These are phyloP conservation scores for Kwoniella shivajii DNA, from an alignment of 1,284 basidiomycete species.

Conservation along the genomic window DNA sequence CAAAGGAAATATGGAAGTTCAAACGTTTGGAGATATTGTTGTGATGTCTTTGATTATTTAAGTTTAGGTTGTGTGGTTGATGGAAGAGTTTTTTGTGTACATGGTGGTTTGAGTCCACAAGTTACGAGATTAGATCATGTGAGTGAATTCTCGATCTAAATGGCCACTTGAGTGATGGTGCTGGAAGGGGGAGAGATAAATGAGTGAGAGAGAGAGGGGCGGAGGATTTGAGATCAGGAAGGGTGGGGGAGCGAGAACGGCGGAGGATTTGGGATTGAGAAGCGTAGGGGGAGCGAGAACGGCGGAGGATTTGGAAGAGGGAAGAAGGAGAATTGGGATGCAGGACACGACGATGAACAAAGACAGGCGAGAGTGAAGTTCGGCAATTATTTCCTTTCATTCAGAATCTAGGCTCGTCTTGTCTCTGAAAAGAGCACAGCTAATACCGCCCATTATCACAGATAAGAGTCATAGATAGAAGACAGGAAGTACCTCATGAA, in stretches of 20 bases:
- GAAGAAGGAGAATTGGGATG: too few species aligned
- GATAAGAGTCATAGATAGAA: conserved; percentile 94
- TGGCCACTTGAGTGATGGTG: conserved; percentile 21
- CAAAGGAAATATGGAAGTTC: conserved; percentile 92
- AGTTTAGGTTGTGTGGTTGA: conserved; percentile 93
- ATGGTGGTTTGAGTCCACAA: conserved; percentile 90
- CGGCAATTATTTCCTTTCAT: neutral
- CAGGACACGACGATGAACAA: too few species aligned
- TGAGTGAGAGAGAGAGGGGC: too few species aligned
- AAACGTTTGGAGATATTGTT: conserved; percentile 98
- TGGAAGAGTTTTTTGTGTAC: conserved; percentile 86
- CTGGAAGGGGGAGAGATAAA: conserved; percentile 95
- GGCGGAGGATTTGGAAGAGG: too few species aligned
- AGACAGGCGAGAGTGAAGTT: conserved; percentile 49
- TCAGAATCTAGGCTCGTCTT: neutral
- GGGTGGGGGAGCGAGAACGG: too few species aligned
- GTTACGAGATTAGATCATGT: conserved; percentile 84
- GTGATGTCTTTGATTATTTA: conserved; percentile 97
- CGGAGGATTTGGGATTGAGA: conserved; percentile 97
- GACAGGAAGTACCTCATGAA: conserved; percentile 99
- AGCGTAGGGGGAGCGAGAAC: too few species aligned
- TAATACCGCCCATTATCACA: conserved; percentile 48
- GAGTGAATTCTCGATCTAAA: conserved; percentile 42
- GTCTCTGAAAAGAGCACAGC: neutral
- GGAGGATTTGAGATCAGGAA: too few species aligned